Base-by-base conservation (phyloP, 805 yeast species). In the Starmerella bombi region DNA sequence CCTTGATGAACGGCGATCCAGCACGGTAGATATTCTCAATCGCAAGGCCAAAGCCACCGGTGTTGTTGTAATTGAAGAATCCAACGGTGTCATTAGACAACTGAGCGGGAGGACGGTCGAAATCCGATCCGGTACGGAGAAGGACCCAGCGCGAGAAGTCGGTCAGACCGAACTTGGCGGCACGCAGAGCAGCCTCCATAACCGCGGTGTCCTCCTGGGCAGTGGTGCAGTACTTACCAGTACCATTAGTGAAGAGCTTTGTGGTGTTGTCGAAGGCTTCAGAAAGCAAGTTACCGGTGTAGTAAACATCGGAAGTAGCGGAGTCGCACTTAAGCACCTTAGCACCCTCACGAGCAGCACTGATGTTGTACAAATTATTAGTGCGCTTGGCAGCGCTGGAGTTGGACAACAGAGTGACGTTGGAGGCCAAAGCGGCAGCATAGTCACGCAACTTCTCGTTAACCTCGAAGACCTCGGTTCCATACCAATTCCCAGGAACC, bases 121-220 rank as follows among this genome's bases (percentile, higher is more conserved):
- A 73, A 59, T 75, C 77, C 4, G 78, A 71, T 46, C 72, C 72
- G 36, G 78, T 64, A 63, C 80, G 71, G 72, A 74, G 61, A 21
- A 74, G 63, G 10, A 74, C 72, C 45, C 75, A 63, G 59, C 80
- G 68, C 45, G 67, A 59, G 55, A 59, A 75, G 56, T 74, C 78
- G 38, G 71, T 72, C 44, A 74, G 62, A 8, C 76, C 78, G 49
- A 62, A 63, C 44, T 61, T 62, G 45, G 70, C 71, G 52, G 69
- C 66, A 62, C 82, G 69, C 35, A 72, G 50, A 42, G 75, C 57
- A 7, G 74, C 72, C 56, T 75, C 80, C 52, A 75, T 66, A 14
- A 76, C 63, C 15, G 81, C 81, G 54, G 74, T 71, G 54, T 76
- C 82, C 57, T 76, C 82, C 57, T 75, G 80, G 40, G 77, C 78